A percentile compares a stretch with the other conserved stretches of the same genome.
Conservation (phyloP, 306 rosid genomes). For the Inga laurina region DNA sequence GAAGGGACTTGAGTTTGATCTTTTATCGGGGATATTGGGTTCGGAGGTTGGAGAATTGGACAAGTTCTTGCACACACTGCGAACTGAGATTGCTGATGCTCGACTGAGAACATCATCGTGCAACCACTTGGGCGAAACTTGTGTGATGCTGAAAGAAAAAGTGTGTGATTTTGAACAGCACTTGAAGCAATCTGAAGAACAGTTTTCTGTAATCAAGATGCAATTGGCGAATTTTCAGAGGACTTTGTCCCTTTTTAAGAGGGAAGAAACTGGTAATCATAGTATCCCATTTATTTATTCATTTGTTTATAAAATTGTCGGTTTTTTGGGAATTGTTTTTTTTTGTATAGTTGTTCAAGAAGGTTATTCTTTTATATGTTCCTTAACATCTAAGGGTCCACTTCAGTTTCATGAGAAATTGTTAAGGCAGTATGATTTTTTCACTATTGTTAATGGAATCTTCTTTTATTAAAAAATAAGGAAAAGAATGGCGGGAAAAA, state of each 20-base stretch:
- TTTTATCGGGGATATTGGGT: constrained; percentile 68
- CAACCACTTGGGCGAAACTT: constrained; percentile 44
- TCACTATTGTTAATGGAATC: neutral
- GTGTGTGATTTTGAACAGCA: constrained; percentile 51
- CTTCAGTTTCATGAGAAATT: constrained; percentile 26
- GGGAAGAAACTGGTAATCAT: constrained; percentile 58
- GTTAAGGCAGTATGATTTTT: constrained; percentile 19
- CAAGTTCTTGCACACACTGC: constrained; percentile 51
- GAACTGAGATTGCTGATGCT: constrained; percentile 48
- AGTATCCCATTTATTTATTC: constrained; percentile 27
- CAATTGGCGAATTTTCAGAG: constrained; percentile 58
- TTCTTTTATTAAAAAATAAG: neutral
- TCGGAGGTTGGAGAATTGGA: constrained; percentile 73
- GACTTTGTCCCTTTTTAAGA: constrained; percentile 44
- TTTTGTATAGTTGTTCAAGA: constrained; percentile 19
- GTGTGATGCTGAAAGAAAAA: constrained; percentile 47
- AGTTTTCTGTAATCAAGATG: constrained; percentile 63
- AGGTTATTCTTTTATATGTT: constrained; percentile 25
- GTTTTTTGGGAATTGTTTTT: constrained; percentile 9
- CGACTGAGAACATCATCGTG: constrained; percentile 43
- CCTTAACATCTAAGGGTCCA: constrained; percentile 33
- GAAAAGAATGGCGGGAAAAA: neutral
- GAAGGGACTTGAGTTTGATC: constrained; percentile 64
- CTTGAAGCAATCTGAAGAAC: constrained; percentile 68
- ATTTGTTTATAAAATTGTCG: neutral